These are phyloP conservation scores for Casuarina glauca DNA, from an alignment of 306 rosid genomes.

Conservation along the genomic window DNA sequence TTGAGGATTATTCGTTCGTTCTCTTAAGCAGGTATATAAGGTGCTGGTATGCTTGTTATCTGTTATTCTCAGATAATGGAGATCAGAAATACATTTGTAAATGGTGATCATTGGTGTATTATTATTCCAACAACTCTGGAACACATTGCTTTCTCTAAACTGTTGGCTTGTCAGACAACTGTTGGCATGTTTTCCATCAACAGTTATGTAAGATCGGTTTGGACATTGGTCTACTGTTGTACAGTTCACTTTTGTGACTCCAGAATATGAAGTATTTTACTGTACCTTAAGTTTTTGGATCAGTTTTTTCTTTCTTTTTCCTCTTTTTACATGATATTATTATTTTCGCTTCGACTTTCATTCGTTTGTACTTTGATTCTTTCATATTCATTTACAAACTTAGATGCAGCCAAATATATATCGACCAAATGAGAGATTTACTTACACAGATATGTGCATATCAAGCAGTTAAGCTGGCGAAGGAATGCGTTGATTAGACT, in stretches of 20 bases:
- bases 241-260: not conserved
- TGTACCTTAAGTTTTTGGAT: not conserved
- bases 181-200: not conserved
- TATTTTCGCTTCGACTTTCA: not conserved
- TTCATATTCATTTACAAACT: not conserved
- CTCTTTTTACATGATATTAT: not conserved
- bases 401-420: not conserved
- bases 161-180: not conserved
- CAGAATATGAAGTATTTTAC: not conserved
- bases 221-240: not conserved
- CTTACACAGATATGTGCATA: not conserved
- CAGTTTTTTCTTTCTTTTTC: not conserved
- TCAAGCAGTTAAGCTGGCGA: not conserved
- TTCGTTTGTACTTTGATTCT: not conserved
- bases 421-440: not conserved
- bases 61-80: slow-evolving; percentile 25
- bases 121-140: slow-evolving; percentile 17
- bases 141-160: not conserved
- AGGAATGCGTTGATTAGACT: not conserved
- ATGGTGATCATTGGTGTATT: slow-evolving; percentile 11
- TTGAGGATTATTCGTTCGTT: slow-evolving; percentile 94
- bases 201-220: not conserved
- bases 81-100: slow-evolving; percentile 14
- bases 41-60: slow-evolving; percentile 17
- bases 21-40: slow-evolving; percentile 77